These are phyloP conservation scores for Penicillium flavigenum DNA, from an alignment of 495 filamentous ascomycete genomes.

Conservation along the genomic window DNA sequence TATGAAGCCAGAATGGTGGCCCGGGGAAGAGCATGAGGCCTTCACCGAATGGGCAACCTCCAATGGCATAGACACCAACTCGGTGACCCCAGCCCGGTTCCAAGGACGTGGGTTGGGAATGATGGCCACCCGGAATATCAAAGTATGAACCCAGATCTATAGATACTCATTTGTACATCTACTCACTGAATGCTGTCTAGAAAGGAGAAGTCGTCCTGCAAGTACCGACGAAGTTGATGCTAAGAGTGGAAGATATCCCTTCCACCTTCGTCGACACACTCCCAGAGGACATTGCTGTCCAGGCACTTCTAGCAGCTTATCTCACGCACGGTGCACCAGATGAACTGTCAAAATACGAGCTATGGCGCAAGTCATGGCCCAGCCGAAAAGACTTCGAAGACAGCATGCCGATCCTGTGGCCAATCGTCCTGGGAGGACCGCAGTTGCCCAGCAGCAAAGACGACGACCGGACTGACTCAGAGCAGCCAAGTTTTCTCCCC, in stretches of 20 bases:
- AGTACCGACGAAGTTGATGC: conserved; percentile 62
- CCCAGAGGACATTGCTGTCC: conserved; percentile 56
- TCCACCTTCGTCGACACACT: conserved; percentile 40
- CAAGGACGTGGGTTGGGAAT: conserved; percentile 73
- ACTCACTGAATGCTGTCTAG: conserved; percentile 16
- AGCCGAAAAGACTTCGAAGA: conserved; percentile 55
- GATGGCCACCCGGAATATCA: conserved; percentile 61
- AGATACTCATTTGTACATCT: background rate
- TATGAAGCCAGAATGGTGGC: conserved; percentile 40
- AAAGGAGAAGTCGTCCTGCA: conserved; percentile 56
- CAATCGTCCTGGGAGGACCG: conserved; percentile 29
- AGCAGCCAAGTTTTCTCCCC: conserved; percentile 25
- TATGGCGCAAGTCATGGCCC: conserved; percentile 73
- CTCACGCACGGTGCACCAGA: conserved; percentile 52
- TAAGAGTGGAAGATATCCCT: conserved; percentile 61
- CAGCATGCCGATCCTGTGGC: conserved; percentile 72
- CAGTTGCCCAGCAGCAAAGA: conserved; percentile 21
- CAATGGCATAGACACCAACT: conserved; percentile 57
- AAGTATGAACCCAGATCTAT: conserved; percentile 43
- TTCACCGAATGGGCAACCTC: conserved; percentile 63
- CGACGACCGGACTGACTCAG: background rate
- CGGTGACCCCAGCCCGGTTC: conserved; percentile 58
- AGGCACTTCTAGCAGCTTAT: conserved; percentile 69
- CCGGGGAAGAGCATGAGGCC: conserved; percentile 47
- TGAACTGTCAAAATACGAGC: conserved; percentile 34